Evolutionary conservation across 2,329 filamentous ascomycete species (phyloP).

Genomic region (Fusarium sp.): DNA sequence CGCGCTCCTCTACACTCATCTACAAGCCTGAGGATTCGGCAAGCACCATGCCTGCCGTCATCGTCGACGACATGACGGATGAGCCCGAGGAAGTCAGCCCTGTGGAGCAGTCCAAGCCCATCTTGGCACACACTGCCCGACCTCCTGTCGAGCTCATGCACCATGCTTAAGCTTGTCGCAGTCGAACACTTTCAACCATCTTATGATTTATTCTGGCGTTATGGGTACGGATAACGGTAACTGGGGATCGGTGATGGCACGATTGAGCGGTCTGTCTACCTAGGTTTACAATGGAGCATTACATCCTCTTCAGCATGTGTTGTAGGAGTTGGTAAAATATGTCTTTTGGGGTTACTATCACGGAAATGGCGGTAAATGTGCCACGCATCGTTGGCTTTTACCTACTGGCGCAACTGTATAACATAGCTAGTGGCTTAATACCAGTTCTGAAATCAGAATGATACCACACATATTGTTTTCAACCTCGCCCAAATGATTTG

Average conservation of each 20-base stretch:
- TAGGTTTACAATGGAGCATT: conserved; percentile 29
- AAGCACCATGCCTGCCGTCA: conserved; percentile 70
- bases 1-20: conserved; percentile 72
- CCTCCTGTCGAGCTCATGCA: conserved; percentile 74
- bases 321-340: conserved; percentile 38
- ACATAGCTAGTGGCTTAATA: conserved; percentile 23
- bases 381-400: conserved; percentile 6
- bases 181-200: background rate
- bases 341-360: conserved; percentile 12
- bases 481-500: background rate
- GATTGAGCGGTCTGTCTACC: conserved; percentile 17
- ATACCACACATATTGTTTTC: background rate
- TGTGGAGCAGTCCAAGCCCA: conserved; percentile 55
- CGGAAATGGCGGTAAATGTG: conserved; percentile 8
- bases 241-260: background rate
- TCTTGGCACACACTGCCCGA: conserved; percentile 68
- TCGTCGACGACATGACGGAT: conserved; percentile 74
- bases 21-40: conserved; percentile 66
- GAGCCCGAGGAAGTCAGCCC: conserved; percentile 58
- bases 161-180: conserved; percentile 43
- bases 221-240: conserved; percentile 16
- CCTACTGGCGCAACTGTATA: conserved; percentile 18
- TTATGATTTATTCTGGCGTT: conserved; percentile 35
- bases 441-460: conserved; percentile 15
- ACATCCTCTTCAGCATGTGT: conserved; percentile 22